phyloP scores from a whole-genome alignment of 2,329 filamentous ascomycete species.

The Paraphaeosphaeria sporulosa region DNA sequence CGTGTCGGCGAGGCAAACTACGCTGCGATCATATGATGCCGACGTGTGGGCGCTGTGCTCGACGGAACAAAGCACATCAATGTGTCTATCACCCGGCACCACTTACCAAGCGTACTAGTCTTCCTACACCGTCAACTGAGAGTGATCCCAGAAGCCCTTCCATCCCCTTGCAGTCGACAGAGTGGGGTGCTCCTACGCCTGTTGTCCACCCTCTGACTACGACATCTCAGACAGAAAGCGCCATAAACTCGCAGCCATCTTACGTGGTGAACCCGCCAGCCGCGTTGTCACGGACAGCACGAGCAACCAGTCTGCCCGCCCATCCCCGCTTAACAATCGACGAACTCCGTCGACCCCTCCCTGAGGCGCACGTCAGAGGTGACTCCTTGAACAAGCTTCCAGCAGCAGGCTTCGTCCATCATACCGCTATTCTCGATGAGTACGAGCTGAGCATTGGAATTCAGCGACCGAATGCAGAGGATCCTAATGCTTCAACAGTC shows the following conservation, averaged over 20 bases:
- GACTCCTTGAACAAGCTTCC: conserved; percentile 23
- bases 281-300: conserved; percentile 15
- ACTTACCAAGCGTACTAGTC: conserved; percentile 31
- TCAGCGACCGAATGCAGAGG: conserved; percentile 16
- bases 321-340: conserved; percentile 25
- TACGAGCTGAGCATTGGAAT: conserved; percentile 38
- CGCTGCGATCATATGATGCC: conserved; percentile 47
- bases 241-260: background rate
- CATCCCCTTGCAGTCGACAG: conserved; percentile 4
- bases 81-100: conserved; percentile 49
- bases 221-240: background rate
- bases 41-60: conserved; percentile 42
- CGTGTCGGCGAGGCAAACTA: conserved; percentile 47
- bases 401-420: conserved; percentile 30
- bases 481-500: conserved; percentile 11
- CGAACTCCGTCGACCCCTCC: conserved; percentile 27
- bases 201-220: conserved; percentile 4
- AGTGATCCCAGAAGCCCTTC: conserved; percentile 21
- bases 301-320: conserved; percentile 26
- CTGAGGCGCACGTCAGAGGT: conserved; percentile 16
- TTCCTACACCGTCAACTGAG: conserved; percentile 26
- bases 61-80: conserved; percentile 35
- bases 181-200: conserved; percentile 3
- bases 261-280: background rate
- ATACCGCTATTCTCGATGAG: conserved; percentile 39